A percentile compares a stretch with the other conserved stretches of the same genome.
Evolutionary conservation across 331 rosid genomes (phyloP).

Genomic region (Telfairia occidentalis): DNA sequence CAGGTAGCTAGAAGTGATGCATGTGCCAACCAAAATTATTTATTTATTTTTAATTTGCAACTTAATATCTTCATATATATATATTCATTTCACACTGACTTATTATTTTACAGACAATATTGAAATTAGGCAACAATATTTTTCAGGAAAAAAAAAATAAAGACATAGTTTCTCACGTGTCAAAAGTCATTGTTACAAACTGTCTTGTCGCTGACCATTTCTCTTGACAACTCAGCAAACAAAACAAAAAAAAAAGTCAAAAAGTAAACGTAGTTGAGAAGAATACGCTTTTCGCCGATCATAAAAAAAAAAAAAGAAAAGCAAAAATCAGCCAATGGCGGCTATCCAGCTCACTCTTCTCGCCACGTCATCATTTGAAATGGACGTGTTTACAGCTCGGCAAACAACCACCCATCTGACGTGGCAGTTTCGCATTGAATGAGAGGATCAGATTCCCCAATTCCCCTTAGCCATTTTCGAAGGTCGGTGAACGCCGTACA

Average conservation of each 20-base stretch:
- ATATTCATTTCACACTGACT: no score
- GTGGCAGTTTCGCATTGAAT: not conserved
- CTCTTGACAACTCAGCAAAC: not conserved
- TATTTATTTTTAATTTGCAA: no score
- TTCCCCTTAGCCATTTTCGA: not conserved
- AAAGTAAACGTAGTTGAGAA: not conserved
- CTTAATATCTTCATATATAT: no score
- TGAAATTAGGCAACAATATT: not conserved
- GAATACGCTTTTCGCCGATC: not conserved
- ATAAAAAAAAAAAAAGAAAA: not conserved
- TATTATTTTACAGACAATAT: not conserved
- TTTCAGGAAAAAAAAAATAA: not conserved
- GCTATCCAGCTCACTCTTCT: not conserved
- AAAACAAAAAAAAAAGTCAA: not conserved
- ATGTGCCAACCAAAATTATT: no score
- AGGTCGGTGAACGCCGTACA: conserved; percentile 8
- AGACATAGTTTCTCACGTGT: conserved; percentile 6
- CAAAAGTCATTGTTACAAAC: not conserved
- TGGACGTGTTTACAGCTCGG: not conserved
- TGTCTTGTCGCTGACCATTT: not conserved
- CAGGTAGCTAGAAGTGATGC: no score
- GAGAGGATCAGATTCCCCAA: not conserved
- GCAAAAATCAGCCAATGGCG: not conserved
- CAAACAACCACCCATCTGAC: not conserved
- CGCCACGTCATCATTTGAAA: not conserved